phyloP scores from a whole-genome alignment of 441 rosid genomes.

The Pelargonium myrrhifolium region DNA sequence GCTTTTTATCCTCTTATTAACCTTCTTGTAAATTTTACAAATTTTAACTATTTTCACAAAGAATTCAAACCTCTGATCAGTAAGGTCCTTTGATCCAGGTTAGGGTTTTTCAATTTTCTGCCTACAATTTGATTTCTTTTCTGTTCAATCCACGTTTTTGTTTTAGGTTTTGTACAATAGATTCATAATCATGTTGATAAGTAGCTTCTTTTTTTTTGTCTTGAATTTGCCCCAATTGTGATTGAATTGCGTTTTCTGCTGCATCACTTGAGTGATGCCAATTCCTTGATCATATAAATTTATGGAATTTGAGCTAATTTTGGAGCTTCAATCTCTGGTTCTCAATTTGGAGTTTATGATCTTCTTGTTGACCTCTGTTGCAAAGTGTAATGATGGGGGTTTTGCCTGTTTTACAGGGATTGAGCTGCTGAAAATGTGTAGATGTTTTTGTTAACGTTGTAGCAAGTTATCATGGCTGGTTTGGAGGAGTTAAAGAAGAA shows the following conservation, averaged over 20 bases:
- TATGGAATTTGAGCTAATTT: not conserved
- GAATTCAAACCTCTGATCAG: not conserved
- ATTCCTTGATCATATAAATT: not conserved
- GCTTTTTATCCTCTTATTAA: not conserved
- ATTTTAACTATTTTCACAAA: not conserved
- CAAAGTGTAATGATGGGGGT: not conserved
- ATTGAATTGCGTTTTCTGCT: not conserved
- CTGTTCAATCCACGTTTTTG: not conserved
- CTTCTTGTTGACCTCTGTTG: not conserved
- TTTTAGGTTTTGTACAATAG: not conserved
- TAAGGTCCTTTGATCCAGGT: not conserved
- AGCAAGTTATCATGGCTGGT: conserved; percentile 60
- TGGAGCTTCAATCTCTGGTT: not conserved
- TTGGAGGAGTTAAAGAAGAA: conserved; percentile 81
- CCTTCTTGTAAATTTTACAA: not conserved
- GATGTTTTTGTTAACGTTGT: conserved; percentile 6
- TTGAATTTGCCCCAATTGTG: not conserved
- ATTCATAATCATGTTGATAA: not conserved
- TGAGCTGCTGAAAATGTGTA: conserved; percentile 9
- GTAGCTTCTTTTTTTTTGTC: not conserved
- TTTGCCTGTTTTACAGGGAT: conserved; percentile 10
- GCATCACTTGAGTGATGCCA: not conserved
- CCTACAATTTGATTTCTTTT: not conserved
- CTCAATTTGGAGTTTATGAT: not conserved
- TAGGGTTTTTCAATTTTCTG: not conserved